Conservation (phyloP, 257 asterid genomes). For the Gentiana straminea region DNA sequence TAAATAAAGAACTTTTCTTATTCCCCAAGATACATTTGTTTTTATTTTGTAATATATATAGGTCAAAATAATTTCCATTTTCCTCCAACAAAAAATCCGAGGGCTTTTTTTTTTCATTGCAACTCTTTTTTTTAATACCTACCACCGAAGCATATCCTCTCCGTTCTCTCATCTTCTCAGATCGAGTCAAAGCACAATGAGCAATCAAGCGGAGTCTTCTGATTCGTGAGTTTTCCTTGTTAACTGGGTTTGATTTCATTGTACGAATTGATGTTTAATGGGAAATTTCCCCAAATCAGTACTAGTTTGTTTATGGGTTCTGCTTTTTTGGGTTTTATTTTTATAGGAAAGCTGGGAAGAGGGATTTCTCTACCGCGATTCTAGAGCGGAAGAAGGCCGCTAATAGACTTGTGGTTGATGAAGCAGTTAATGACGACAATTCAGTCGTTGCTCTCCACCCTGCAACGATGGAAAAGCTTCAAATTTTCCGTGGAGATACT, state of each 20-base stretch:
- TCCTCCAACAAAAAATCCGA: too few relatives aligned
- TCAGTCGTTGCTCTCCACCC: constrained; percentile 75
- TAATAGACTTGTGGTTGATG: constrained; percentile 77
- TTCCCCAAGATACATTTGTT: too few relatives aligned
- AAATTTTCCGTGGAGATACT: constrained; percentile 85
- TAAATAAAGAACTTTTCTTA: too few relatives aligned
- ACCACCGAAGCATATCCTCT: too few relatives aligned
- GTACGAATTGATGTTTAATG: background rate
- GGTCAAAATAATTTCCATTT: too few relatives aligned
- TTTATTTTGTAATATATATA: too few relatives aligned
- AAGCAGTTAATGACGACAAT: constrained; percentile 74
- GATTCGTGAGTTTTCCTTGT: constrained; percentile 34
- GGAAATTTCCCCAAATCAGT: constrained; percentile 16
- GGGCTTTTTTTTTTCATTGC: too few relatives aligned
- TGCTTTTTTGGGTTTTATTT: background rate
- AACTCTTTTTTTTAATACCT: too few relatives aligned
- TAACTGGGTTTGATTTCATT: background rate
- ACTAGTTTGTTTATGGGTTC: background rate
- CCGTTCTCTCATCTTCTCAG: too few relatives aligned
- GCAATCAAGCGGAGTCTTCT: constrained; percentile 53
- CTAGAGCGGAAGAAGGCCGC: constrained; percentile 80
- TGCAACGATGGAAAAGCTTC: constrained; percentile 79
- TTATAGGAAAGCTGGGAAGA: constrained; percentile 67
- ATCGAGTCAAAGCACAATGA: constrained; percentile 19
- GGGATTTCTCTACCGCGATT: constrained; percentile 82